Evolutionary conservation across 108 stramenopile species (phyloP), one percentile per base, ranked within the genome.

Genomic region (Nitzschia sp.): DNA sequence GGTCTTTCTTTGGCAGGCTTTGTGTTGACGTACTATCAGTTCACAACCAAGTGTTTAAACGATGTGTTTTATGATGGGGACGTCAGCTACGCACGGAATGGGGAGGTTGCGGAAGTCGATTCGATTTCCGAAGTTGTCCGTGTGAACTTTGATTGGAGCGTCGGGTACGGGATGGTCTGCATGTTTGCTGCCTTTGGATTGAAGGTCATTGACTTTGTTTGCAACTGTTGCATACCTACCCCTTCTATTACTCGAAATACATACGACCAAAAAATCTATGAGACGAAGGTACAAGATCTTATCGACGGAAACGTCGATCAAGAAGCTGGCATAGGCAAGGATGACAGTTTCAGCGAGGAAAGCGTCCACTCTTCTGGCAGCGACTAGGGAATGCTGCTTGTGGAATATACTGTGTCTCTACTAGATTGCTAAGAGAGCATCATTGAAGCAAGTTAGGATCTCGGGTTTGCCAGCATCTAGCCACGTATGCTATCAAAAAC

Each of bases 161-260:
- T 55, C 11, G 74, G 74, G 11, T 34, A 27, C 9, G 58, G 66
- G 1, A 36, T 47, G 52, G 2, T 68, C 30, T 53, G 50, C 38
- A 46, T 75, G 45, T 61, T 56, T 21, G 23, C 47, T 0, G 66
- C 55, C 25, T 21, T 63, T 32, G 52, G 44, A 23, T 44, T 75
- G 17, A 68, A 56, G 25, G 4, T 45, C n/a, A 23, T 75, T 21
- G 48, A 56, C 19, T 53, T 75, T 31, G 2, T 68, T 16, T 55
- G 48, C 52, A 50, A 75, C 11, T 68, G 58, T 28, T 68, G 58
- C 29, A 41, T 68, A 5, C 63, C 74, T 2, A 75, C 74, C 26
- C 74, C 74, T 1, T 22, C 52, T 22, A 75, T 75, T 46, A 67
- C 74, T 1, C 48, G 66, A 38, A 58, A 60, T 31, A 35, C 26